Evolutionary conservation across 1,139 yeast genomes (phyloP).

Genomic region (Nakaseomyces uthaithaninus): DNA sequence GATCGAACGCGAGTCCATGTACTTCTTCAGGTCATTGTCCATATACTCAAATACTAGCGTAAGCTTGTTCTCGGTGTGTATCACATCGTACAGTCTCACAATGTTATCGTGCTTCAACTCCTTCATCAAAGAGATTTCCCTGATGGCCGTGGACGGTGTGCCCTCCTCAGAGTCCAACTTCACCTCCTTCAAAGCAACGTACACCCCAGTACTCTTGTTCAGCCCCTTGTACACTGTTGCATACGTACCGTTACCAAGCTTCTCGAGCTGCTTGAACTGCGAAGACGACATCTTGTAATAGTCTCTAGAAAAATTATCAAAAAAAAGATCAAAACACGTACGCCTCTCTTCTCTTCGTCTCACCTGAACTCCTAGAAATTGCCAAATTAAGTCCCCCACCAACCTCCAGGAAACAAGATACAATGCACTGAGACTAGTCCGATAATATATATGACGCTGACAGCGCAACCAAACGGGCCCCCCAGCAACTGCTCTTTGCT

Average conservation of each 20-base stretch:
- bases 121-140: conserved; percentile 94
- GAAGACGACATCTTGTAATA: conserved; percentile 7
- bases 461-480: no score
- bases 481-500: no score
- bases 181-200: conserved; percentile 92
- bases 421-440: no score
- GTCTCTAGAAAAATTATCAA: no score
- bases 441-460: no score
- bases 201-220: conserved; percentile 81
- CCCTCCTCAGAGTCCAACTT: conserved; percentile 95
- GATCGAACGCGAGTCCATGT: conserved; percentile 60
- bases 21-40: conserved; percentile 90
- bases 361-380: no score
- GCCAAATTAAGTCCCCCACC: no score
- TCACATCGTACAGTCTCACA: conserved; percentile 87
- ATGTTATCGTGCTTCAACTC: conserved; percentile 92
- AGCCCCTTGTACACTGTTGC: conserved; percentile 97
- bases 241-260: conserved; percentile 95
- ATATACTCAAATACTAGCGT: conserved; percentile 88
- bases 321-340: not conserved
- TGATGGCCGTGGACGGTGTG: conserved; percentile 94
- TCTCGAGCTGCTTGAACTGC: conserved; percentile 49
- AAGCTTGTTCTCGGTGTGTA: conserved; percentile 91
- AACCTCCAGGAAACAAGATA: no score
- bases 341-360: not conserved